These are phyloP conservation scores for Fusarium pseudocircinatum DNA, from an alignment of 2,329 filamentous ascomycete species.

Conservation along the genomic window DNA sequence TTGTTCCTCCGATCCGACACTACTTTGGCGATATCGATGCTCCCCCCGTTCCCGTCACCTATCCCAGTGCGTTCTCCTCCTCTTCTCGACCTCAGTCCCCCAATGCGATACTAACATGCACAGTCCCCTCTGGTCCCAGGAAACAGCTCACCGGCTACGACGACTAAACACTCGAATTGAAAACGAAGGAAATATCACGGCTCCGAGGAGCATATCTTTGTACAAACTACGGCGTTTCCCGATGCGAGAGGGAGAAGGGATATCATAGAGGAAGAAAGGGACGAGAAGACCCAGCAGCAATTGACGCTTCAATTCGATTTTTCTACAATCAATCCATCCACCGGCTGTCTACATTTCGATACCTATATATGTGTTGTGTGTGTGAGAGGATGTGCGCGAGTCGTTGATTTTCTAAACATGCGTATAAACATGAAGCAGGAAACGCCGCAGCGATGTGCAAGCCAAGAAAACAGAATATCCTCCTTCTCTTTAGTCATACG, in stretches of 20 bases:
- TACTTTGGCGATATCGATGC: constrained; percentile 78
- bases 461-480: constrained; percentile 8
- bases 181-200: constrained; percentile 14
- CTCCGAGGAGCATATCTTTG: constrained; percentile 27
- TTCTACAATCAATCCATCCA: constrained; percentile 21
- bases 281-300: constrained; percentile 35
- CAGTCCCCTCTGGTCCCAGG: constrained; percentile 68
- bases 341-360: constrained; percentile 17
- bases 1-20: constrained; percentile 78
- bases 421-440: constrained; percentile 7
- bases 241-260: constrained; percentile 25
- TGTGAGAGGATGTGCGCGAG: constrained; percentile 27
- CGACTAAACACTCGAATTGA: constrained; percentile 53
- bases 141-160: constrained; percentile 70
- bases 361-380: constrained; percentile 19
- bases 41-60: constrained; percentile 82
- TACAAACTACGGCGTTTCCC: constrained; percentile 43
- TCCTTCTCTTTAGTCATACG: constrained; percentile 13
- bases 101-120: not conserved
- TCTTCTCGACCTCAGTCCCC: not conserved
- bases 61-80: constrained; percentile 77
- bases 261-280: constrained; percentile 33
- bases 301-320: constrained; percentile 44
- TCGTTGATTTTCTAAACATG: constrained; percentile 31
- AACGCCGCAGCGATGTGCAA: constrained; percentile 31